Base-by-base conservation (phyloP, 495 filamentous ascomycete genomes). In the Xylaria sp. region DNA sequence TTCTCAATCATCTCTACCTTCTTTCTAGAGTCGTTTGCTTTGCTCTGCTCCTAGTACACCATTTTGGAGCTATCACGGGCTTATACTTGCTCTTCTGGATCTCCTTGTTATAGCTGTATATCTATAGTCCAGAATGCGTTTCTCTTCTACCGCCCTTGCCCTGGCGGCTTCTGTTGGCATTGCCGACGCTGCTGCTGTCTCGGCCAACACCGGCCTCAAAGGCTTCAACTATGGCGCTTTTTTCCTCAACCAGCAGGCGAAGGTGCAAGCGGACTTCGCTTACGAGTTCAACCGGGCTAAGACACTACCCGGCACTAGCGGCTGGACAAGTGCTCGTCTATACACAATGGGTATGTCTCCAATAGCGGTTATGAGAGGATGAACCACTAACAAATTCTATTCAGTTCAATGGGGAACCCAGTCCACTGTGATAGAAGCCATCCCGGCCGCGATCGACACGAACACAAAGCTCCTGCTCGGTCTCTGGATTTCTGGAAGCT, bases 221-320 rank as follows among this genome's bases (percentile, higher is more conserved):
- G 93, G 93, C 67, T 94, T 95, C 87, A 94, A 94, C 85, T 91
- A 93, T 76, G 92, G 92, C 69, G 77, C 87, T 26, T 88, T 85
- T 73, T 78, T 84, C 80, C 71, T 81, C 15, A 89, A 93, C 79
- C 88, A 90, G 69, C 84, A 84, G 62, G 75, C 84, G 74, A 91
- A 90, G 75, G 69, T 78, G 26, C 85, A 90, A 77, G 75, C 81
- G 48, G 88, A 93, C 78, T 95, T 88, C 82, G 80, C 88, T 74
- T 78, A 82, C 29, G 84, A 90, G 66, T 96, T 94, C 85, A 82
- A 83, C 43, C 86, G 85, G 12, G 90, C 93, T 67, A 88, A 94
- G 82, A 80, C 80, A 67, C 84, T 95, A 40, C 85, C 85, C 19
- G 89, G 88, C 68, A 89, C 90, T 55, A 83, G 80, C 63, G 92